Conservation (phyloP, 2,329 filamentous ascomycete genomes). For the Sporothrix inflata region DNA sequence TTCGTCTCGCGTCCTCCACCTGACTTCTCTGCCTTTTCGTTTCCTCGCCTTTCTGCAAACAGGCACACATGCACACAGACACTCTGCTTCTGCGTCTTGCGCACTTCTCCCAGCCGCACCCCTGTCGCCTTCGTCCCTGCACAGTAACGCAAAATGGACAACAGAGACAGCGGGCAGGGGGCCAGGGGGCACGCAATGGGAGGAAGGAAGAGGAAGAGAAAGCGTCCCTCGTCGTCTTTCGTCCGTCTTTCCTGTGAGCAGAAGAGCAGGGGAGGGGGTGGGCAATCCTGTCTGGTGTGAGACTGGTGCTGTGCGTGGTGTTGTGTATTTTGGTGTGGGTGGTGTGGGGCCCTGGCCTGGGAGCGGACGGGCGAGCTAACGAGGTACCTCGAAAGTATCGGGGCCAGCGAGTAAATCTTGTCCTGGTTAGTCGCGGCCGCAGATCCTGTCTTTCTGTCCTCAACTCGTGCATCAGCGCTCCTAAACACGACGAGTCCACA, state of each 20-base stretch:
- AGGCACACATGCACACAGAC: neutral
- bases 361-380: constrained; percentile 16
- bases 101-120: constrained; percentile 12
- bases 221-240: neutral
- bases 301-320: constrained; percentile 7
- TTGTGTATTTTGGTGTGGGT: constrained; percentile 25
- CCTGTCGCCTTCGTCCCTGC: constrained; percentile 27
- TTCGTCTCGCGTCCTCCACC: neutral
- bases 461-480: too few relatives aligned
- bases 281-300: constrained; percentile 26
- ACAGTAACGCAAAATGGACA: constrained; percentile 29
- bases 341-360: constrained; percentile 20
- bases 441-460: neutral
- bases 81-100: neutral
- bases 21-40: neutral
- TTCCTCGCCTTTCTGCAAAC: neutral
- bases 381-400: constrained; percentile 26
- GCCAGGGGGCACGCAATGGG: constrained; percentile 1
- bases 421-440: neutral
- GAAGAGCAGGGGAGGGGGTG: constrained; percentile 20
- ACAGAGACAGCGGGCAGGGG: constrained; percentile 15
- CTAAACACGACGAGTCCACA: too few relatives aligned
- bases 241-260: neutral
- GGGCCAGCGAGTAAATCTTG: constrained; percentile 23
- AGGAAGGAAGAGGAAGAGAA: neutral